Evolutionary conservation across 2,329 filamentous ascomycete species (phyloP).

Genomic region (Colletotrichum lini): DNA sequence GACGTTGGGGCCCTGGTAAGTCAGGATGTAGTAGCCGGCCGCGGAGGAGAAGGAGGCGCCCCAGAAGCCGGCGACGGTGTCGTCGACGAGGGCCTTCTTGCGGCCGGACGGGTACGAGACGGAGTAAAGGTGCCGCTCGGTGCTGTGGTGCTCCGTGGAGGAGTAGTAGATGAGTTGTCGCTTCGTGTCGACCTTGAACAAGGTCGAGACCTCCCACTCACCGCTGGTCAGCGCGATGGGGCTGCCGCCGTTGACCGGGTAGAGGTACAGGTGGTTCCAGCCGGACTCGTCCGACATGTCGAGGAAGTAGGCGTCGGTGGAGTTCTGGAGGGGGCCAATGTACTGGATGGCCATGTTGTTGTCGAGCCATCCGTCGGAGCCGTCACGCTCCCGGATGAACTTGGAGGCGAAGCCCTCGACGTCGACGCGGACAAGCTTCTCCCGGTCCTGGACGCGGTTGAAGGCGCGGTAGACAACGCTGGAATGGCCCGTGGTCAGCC

Average conservation of each 20-base stretch:
- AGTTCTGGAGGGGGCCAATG: constrained; percentile 61
- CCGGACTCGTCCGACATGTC: constrained; percentile 77
- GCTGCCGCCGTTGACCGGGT: constrained; percentile 69
- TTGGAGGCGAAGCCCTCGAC: constrained; percentile 61
- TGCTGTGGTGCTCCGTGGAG: constrained; percentile 76
- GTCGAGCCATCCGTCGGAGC: constrained; percentile 74
- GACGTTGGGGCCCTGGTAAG: constrained; percentile 75
- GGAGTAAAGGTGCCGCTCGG: constrained; percentile 77
- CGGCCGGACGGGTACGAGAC: constrained; percentile 70
- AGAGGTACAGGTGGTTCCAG: constrained; percentile 77
- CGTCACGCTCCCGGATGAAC: constrained; percentile 70
- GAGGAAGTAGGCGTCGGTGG: constrained; percentile 67
- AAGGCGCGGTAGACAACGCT: constrained; percentile 75
- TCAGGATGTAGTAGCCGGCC: constrained; percentile 76
- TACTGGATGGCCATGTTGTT: constrained; percentile 70
- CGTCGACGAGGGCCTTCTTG: constrained; percentile 73
- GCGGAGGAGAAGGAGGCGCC: constrained; percentile 75
- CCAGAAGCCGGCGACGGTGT: constrained; percentile 71
- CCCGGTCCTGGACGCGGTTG: constrained; percentile 77
- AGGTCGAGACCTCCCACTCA: constrained; percentile 74
- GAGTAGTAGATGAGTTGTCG: constrained; percentile 74
- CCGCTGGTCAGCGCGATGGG: constrained; percentile 73
- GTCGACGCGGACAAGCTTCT: constrained; percentile 74
- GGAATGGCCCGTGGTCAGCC: constrained; percentile 75
- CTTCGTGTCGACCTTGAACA: constrained; percentile 71